Base-by-base conservation (phyloP, 2,329 filamentous ascomycete genomes). In the Apiospora kogelbergensis region DNA sequence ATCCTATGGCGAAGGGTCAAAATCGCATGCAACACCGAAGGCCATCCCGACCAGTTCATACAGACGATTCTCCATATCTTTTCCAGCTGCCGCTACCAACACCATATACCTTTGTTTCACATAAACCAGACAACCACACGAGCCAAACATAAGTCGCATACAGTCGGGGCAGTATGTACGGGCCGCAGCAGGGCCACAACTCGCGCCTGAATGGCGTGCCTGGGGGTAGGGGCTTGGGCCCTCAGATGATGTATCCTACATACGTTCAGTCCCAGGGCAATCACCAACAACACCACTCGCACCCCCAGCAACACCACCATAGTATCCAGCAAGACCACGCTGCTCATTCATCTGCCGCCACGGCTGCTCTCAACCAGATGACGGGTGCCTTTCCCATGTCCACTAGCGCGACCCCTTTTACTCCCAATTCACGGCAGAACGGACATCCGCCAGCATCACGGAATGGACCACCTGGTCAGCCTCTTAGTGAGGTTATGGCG, bases 161-260 rank as follows among this genome's bases (percentile, higher is more conserved):
- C 20, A 60, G 53, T 60, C 53, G 53, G 53, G 53, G 53, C 81
- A 85, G 86, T 79, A 94, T 94, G 92, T 94, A 91, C 85, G 89
- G 89, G 77, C 90, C 93, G 80, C 90, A 92, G 78, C 90, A 91
- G 82, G 89, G 89, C 79, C 92, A 93, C 79, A 90, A 90, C 83
- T 88, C 88, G 82, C 90, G 93, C 82, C 87, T 94, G 81, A 94
- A 94, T 82, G 91, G 91, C 75, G 89, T 89, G 72, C 86, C 87
- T 37, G 85, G 84, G 13, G 87, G 89, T 72, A 86, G 87, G 73
- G 84, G 83, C 72, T 81, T 84, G 85, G 73, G 72, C 67, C 82
- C 74, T 81, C 88, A 87, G 72, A 84, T 94, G 83, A 86, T 91
- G 76, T 93, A 93, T 81, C 90, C 88, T 77, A 60, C 53, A n/a